A percentile compares a stretch with the other conserved stretches of the same genome.
Conservation (phyloP, 2,329 filamentous ascomycete genomes). For the Aspergillus pseudoterreus region DNA sequence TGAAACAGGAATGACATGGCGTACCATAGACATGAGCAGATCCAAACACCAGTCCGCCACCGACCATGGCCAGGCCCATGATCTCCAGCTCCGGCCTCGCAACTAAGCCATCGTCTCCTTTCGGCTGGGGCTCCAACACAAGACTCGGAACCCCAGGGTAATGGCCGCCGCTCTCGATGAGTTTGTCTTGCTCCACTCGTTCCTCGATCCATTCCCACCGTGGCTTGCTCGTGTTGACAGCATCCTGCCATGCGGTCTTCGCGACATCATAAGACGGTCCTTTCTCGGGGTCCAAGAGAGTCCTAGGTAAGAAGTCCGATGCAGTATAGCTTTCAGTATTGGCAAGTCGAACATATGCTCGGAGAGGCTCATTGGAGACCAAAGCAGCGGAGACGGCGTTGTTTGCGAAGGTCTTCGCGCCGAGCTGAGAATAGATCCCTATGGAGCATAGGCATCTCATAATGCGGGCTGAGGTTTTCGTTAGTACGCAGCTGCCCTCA, state of each 20-base stretch:
- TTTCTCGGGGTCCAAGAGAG: not conserved
- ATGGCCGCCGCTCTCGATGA: not conserved
- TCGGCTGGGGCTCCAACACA: not conserved
- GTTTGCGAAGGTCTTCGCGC: constrained; percentile 2
- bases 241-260: constrained; percentile 6
- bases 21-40: constrained; percentile 6
- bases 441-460: constrained; percentile 8
- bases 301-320: constrained; percentile 3
- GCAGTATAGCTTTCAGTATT: constrained; percentile 3
- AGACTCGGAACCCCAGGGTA: constrained; percentile 2
- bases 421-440: constrained; percentile 1
- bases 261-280: constrained; percentile 4
- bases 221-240: not conserved
- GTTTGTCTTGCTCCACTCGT: not conserved
- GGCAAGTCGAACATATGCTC: constrained; percentile 2
- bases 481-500: no score
- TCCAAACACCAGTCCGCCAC: constrained; percentile 6
- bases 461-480: constrained; percentile 1
- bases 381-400: constrained; percentile 2
- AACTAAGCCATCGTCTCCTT: not conserved
- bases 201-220: constrained; percentile 11
- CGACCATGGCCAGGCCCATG: constrained; percentile 9
- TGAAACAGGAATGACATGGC: not conserved
- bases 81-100: constrained; percentile 6
- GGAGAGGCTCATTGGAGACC: constrained; percentile 4